Evolutionary conservation across 2,329 filamentous ascomycete genomes (phyloP), one percentile per base, ranked within the genome.

Genomic region (Cyclaneusma minus): DNA sequence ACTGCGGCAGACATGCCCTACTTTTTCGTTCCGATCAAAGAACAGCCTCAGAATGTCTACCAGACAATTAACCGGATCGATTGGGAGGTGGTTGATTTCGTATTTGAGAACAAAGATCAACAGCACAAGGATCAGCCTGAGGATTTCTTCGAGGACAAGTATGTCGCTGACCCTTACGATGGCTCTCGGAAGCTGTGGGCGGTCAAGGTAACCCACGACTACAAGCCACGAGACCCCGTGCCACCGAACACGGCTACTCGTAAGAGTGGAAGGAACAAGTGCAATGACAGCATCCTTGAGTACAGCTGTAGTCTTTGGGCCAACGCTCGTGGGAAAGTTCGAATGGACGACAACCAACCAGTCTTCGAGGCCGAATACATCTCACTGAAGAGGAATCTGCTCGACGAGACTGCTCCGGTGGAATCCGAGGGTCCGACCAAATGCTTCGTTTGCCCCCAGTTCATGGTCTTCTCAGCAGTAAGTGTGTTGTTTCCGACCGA

Each of bases 271-370:
- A 58, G 49, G 41, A 46, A 31, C 36, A 47, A 27, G n/a, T 31
- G 41, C 2, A 53, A 57, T 7, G 51, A 60, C 12, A 76, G 67
- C 29, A 92, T 95, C 36, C 65, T 87, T 35, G 75, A 85, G 38
- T 95, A 89, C 50, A 84, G 76, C 27, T 66, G 79, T 39, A 92
- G 81, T 45, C 56, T 85, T 11, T 87, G 68, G 52, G 58, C 61
- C 4, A 77, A 71, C 13, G 52, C 70, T 33, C 58, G 68, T 29
- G 36, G 52, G 11, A 56, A 54, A 19, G 46, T 64, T 29, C 43
- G 43, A 0, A 78, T 76, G 54, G 58, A 68, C 17, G 58, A 67
- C 19, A 55, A 76, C n/a, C 82, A 95, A 39, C 80, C 83, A 2
- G 89, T 98, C 0, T 52, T 92, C 4, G 64, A 76, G 39, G 83